Base-by-base conservation (phyloP, 495 filamentous ascomycete genomes). In the Darksidea phi region DNA sequence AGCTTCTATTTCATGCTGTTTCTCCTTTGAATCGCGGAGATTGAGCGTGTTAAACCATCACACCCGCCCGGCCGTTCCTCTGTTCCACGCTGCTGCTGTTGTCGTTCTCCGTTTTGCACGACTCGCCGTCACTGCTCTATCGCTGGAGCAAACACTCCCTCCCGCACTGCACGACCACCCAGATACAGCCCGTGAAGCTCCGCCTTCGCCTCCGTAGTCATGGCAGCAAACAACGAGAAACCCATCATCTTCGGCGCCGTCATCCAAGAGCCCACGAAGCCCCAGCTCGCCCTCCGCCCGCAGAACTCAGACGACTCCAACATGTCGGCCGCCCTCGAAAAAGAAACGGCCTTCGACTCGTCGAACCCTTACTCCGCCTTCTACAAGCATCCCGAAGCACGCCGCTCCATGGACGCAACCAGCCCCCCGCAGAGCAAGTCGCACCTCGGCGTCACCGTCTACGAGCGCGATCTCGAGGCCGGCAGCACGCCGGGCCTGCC, bases 331-430 rank as follows among this genome's bases (percentile, higher is more conserved):
- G 2, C 21, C 20, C 26, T 34, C 15, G 60, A 63, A 28, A 63
- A 63, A 43, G 60, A 48, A 1, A n/a, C 42, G 1, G 21, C 24
- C 50, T 41, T 59, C 59, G 60, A 67, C 59, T 41, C 63, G 2
- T 42, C 67, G 7, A 66, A 68, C 59, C 82, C 83, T 17, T 83
- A 71, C 67, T 84, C 81, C 0, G 80, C 84, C 17, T 86, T 85
- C 75, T 85, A 85, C 72, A 73, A 74, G 52, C 82, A 85, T 70
- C 75, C 76, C 13, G 75, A 77, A 6, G 70, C 75, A 11, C 77
- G 77, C 11, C 75, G 72, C n/a, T 82, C 79, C n/a, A 73, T 79
- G 62, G 78, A 81, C 49, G 71, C 42, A 23, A 6, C 73, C 11
- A 64, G 75, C 17, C 75, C 72, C 18, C 64, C 71, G 15, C 71